phyloP scores from a whole-genome alignment of 2,329 filamentous ascomycete species.

The Tricladium varicosporioides region DNA sequence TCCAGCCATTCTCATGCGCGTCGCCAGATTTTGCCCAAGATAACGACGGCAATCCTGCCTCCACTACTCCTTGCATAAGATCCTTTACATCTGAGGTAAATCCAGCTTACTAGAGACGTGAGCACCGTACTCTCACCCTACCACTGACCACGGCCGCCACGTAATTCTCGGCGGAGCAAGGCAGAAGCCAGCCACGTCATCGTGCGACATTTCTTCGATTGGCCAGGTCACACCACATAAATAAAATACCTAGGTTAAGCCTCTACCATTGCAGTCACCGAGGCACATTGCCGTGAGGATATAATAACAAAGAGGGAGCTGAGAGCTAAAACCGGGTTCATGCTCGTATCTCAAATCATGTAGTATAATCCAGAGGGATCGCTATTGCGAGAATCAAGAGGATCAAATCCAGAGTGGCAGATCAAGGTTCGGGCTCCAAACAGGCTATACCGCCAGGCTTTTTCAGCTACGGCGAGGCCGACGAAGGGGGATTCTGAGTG shows the following conservation, averaged over 20 bases:
- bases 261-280: conserved; percentile 18
- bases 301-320: conserved; percentile 17
- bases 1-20: too few species aligned
- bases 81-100: too few species aligned
- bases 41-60: too few species aligned
- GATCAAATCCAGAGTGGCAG: conserved; percentile 20
- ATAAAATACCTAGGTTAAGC: conserved; percentile 18
- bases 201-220: conserved; percentile 18
- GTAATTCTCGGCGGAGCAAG: conserved; percentile 9
- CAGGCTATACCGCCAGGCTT: conserved; percentile 11
- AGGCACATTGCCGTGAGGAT: conserved; percentile 17
- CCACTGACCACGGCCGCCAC: neutral
- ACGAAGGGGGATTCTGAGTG: conserved; percentile 6
- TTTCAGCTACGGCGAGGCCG: conserved; percentile 17
- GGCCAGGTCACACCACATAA: conserved; percentile 20
- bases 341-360: conserved; percentile 19
- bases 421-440: conserved; percentile 23
- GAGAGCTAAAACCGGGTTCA: conserved; percentile 13
- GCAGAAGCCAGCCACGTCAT: conserved; percentile 6
- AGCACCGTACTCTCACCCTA: conserved; percentile 1
- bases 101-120: neutral
- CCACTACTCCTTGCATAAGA: too few species aligned
- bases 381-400: conserved; percentile 13
- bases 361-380: conserved; percentile 14
- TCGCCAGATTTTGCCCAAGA: too few species aligned